These are phyloP conservation scores for Claviceps digitariae DNA, from an alignment of 2,329 filamentous ascomycete species.

Conservation along the genomic window DNA sequence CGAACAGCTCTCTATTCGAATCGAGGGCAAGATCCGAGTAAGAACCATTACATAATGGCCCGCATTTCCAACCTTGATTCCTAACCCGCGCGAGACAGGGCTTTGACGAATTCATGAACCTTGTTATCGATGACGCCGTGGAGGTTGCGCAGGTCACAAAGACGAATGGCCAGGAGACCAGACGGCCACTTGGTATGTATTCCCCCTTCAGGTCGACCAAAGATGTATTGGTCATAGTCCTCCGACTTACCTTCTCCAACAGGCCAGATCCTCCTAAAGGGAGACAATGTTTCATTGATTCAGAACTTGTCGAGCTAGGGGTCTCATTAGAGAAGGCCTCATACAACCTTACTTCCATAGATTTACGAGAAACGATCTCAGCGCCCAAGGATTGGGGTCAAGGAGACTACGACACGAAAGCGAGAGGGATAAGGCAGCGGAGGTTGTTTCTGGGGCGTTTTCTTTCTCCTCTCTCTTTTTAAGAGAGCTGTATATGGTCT, in stretches of 20 bases:
- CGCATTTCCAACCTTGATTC: not conserved
- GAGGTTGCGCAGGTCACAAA: constrained; percentile 82
- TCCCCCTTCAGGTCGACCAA: not conserved
- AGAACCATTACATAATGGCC: constrained; percentile 15
- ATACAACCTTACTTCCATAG: too few species aligned
- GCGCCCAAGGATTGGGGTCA: not conserved
- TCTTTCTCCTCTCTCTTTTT: not conserved
- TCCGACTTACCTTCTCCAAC: constrained; percentile 13
- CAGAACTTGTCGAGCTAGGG: constrained; percentile 28
- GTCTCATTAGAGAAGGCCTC: not conserved
- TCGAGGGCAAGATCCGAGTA: constrained; percentile 93
- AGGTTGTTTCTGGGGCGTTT: constrained; percentile 2
- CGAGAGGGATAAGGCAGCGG: not conserved
- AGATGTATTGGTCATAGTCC: not conserved
- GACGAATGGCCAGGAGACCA: constrained; percentile 58
- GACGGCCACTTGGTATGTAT: constrained; percentile 60
- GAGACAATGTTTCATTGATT: constrained; percentile 77
- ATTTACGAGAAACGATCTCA: not conserved
- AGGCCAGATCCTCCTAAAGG: constrained; percentile 80
- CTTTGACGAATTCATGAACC: constrained; percentile 99
- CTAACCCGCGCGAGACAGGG: constrained; percentile 40
- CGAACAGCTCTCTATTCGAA: constrained; percentile 85
- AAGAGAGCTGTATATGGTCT: not conserved
- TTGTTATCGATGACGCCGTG: constrained; percentile 89
- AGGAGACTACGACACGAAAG: not conserved